phyloP scores from a whole-genome alignment of 345 rosid species.

The Clausena lansium region DNA sequence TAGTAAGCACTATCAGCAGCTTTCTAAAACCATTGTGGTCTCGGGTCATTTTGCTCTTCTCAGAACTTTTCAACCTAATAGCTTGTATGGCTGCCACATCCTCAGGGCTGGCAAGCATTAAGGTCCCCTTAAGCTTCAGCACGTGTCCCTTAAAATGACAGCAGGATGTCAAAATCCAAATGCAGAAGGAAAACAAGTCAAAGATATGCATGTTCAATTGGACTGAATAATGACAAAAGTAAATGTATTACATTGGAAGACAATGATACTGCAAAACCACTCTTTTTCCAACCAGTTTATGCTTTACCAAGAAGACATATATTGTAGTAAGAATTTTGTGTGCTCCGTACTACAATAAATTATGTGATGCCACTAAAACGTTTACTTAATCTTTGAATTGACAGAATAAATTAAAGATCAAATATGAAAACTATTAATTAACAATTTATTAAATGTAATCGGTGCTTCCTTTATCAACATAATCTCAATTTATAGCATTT shows the following conservation, averaged over 20 bases:
- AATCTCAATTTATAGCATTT: constrained; percentile 14
- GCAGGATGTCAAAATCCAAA: constrained; percentile 25
- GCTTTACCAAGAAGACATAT: not conserved
- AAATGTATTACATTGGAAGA: not conserved
- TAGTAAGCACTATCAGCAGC: constrained; percentile 79
- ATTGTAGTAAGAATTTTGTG: not conserved
- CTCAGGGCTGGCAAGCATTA: constrained; percentile 95
- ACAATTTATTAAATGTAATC: not conserved
- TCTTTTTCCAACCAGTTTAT: not conserved
- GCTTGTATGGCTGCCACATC: constrained; percentile 85
- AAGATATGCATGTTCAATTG: constrained; percentile 7
- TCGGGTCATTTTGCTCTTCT: constrained; percentile 91
- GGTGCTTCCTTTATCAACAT: constrained; percentile 1
- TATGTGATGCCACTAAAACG: not conserved
- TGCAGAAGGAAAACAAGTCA: constrained; percentile 1
- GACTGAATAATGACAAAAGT: not conserved
- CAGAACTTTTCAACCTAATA: constrained; percentile 80
- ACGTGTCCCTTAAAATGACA: constrained; percentile 63
- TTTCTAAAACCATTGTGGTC: constrained; percentile 99
- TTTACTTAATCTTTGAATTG: not conserved
- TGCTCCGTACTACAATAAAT: not conserved
- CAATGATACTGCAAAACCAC: not conserved
- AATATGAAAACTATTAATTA: not conserved
- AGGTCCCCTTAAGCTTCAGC: constrained; percentile 87
- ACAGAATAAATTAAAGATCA: not conserved